Base-by-base conservation (phyloP, 768 basidiomycete genomes). In the Postia placenta region DNA sequence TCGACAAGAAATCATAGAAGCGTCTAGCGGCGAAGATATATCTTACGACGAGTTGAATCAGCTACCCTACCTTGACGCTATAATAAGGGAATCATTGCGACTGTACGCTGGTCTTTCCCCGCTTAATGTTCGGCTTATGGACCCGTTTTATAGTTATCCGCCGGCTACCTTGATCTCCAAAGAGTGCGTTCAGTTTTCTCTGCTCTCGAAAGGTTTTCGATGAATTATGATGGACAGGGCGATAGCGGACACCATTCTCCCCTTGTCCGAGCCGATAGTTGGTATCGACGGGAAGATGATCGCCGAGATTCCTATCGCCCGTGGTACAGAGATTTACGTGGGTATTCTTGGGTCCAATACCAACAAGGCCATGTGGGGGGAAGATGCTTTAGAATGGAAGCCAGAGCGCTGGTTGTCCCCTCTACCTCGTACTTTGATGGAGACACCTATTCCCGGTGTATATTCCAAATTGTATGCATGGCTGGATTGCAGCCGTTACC, bases 21-120 rank as follows among this genome's bases (percentile, higher is more conserved):
- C 56, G 1, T 37, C 19, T 4, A 17, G 54, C 2, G 61, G 66
- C 17, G 69, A 67, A 11, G 54, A 68, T 64, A 7, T 65, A 64
- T 15, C 58, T 61, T 48, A 55, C 41, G 49, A 48, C 33, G 37
- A 47, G 5, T 25, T 54, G 11, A 37, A 47, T 12, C 23, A 44
- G 5, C 47, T 91, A 2, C 74, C 81, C 0, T 85, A 82, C 56
- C 75, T 89, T 11, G 87, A 87, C 50, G 71, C 71, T 7, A 74
- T 83, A 3, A 69, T 82, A 3, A 73, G 78, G 3, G 83, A 85
- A 61, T 76, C 74, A 0, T 60, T 84, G 48, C 73, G 83, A 0
- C 43, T 81, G 1, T 70, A 81, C 49, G 19, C 11, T 35, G 23
- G 14, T 17, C 20, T 40, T n/a, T 5, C 19, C 25, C 15, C 24